A percentile compares a stretch with the other conserved stretches of the same genome.
Evolutionary conservation across 179 eudicot species (phyloP).

Genomic region (Amaranthus tricolor): DNA sequence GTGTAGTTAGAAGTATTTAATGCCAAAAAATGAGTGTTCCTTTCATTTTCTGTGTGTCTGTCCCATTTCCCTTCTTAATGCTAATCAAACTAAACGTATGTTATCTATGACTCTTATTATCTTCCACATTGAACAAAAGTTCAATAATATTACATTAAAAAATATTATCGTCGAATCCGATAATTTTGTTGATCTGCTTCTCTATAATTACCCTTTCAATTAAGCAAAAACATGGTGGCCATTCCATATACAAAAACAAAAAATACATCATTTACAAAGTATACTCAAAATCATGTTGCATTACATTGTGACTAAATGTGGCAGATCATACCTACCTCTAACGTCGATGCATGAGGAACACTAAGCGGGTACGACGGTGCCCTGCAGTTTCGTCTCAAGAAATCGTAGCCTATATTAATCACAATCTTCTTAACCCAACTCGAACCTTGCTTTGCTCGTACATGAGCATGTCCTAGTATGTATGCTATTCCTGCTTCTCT

Average conservation of each 20-base stretch:
- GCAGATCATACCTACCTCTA: conserved; percentile 79
- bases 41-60: too few relatives aligned
- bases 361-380: conserved; percentile 45
- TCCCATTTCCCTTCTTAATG: too few relatives aligned
- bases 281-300: conserved; percentile 9
- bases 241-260: conserved; percentile 23
- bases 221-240: conserved; percentile 1
- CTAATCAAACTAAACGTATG: too few relatives aligned
- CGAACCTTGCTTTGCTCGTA: conserved; percentile 61
- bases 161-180: neutral
- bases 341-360: conserved; percentile 58
- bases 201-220: neutral
- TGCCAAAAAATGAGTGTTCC: too few relatives aligned
- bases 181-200: neutral
- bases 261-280: conserved; percentile 32
- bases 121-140: neutral
- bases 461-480: conserved; percentile 62
- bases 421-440: conserved; percentile 51
- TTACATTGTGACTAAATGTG: conserved; percentile 30
- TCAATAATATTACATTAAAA: neutral
- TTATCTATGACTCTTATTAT: too few relatives aligned
- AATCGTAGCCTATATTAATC: conserved; percentile 52
- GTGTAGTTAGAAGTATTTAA: too few relatives aligned
- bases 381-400: conserved; percentile 61
- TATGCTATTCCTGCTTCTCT: conserved; percentile 62